Evolutionary conservation across 2,329 filamentous ascomycete species (phyloP).

Genomic region (Periglandula ipomoeae): DNA sequence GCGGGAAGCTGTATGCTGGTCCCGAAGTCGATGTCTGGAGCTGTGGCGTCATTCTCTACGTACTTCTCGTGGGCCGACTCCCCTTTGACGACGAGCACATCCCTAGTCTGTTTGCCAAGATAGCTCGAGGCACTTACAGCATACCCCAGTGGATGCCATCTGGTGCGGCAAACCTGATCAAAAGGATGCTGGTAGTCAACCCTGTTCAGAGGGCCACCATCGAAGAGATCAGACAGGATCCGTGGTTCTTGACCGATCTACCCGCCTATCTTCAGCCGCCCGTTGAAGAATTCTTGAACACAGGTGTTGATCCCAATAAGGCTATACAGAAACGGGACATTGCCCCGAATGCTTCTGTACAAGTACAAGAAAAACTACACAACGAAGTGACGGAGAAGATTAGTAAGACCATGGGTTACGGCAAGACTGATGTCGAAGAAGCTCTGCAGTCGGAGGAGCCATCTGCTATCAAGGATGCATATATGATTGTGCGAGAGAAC

Average conservation of each 20-base stretch:
- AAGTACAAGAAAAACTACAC: conserved; percentile 82
- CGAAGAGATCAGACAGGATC: conserved; percentile 82
- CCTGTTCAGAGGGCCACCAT: conserved; percentile 92
- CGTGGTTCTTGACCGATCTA: conserved; percentile 86
- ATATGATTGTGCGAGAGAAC: conserved; percentile 95
- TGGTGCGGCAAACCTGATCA: conserved; percentile 74
- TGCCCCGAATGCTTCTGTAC: conserved; percentile 66
- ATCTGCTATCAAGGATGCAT: conserved; percentile 97
- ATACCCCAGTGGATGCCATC: conserved; percentile 85
- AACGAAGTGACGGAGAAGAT: conserved; percentile 91
- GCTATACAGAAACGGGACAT: conserved; percentile 78
- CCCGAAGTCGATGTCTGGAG: conserved; percentile 99
- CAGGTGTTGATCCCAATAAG: conserved; percentile 87
- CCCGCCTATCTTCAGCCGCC: conserved; percentile 80
- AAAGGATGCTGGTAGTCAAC: conserved; percentile 90
- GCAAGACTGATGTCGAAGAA: conserved; percentile 88
- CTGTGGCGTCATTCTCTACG: conserved; percentile 83
- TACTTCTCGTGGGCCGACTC: conserved; percentile 69
- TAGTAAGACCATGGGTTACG: conserved; percentile 96
- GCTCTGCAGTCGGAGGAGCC: conserved; percentile 86
- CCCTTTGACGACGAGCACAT: conserved; percentile 99
- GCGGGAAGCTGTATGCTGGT: conserved; percentile 92
- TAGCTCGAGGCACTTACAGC: conserved; percentile 86
- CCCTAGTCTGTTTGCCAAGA: conserved; percentile 94
- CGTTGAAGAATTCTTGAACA: conserved; percentile 85